A percentile compares a stretch with the other conserved stretches of the same genome.
Evolutionary conservation across 2,329 filamentous ascomycete species (phyloP).

Genomic region (Aspergillus sp.): DNA sequence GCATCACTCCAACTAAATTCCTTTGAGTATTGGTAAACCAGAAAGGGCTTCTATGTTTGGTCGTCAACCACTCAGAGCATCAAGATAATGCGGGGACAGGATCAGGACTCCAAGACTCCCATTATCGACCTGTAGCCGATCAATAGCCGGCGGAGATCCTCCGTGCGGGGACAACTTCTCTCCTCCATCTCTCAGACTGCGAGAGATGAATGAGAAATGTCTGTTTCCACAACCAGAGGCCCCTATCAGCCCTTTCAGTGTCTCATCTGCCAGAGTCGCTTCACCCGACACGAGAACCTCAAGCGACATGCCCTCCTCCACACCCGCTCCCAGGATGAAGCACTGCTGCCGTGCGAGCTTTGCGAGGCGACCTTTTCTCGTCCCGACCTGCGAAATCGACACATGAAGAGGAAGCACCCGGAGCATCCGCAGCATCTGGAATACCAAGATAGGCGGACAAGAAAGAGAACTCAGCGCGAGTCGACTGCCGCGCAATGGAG

Average conservation of each 20-base stretch:
- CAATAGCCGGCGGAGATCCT: not conserved
- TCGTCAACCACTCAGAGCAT: no score
- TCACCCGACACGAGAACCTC: slow-evolving; percentile 44
- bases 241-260: slow-evolving; percentile 43
- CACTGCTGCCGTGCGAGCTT: slow-evolving; percentile 36
- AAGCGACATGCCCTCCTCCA: slow-evolving; percentile 46
- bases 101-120: no score
- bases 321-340: slow-evolving; percentile 29
- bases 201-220: not conserved
- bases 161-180: not conserved
- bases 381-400: slow-evolving; percentile 40
- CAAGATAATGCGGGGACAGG: no score
- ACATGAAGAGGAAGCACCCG: slow-evolving; percentile 45
- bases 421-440: slow-evolving; percentile 17
- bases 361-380: slow-evolving; percentile 45
- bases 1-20: no score
- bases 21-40: no score
- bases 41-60: no score
- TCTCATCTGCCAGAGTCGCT: slow-evolving; percentile 38
- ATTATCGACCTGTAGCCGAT: no score
- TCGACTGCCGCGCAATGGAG: not conserved
- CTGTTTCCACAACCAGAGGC: not conserved
- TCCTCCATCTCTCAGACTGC: not conserved
- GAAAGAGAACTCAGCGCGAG: slow-evolving; percentile 3
- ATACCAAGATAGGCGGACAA: slow-evolving; percentile 9